Percentiles rank a stretch among this genome's conserved stretches.
Evolutionary conservation across 1,284 basidiomycete genomes (phyloP).

Genomic region (Rhodofomes roseus): DNA sequence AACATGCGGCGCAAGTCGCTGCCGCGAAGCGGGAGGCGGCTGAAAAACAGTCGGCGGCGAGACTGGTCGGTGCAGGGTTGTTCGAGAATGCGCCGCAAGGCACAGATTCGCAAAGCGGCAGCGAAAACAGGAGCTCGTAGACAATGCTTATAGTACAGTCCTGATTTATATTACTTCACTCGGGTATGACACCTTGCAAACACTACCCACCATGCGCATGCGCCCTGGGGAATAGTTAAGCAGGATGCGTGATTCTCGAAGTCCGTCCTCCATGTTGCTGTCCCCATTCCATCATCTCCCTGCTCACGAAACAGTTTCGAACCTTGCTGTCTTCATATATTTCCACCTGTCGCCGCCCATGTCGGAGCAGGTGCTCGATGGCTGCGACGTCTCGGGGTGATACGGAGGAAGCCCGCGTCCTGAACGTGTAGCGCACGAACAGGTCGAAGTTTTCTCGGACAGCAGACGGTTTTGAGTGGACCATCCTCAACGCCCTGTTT

Average conservation of each 20-base stretch:
- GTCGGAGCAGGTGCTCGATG: slow-evolving; percentile 70
- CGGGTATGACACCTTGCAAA: neutral
- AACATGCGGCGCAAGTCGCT: slow-evolving; percentile 19
- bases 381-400: slow-evolving; percentile 60
- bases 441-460: slow-evolving; percentile 62
- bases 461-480: slow-evolving; percentile 55
- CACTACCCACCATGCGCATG: neutral
- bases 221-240: neutral
- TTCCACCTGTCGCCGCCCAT: slow-evolving; percentile 61
- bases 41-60: slow-evolving; percentile 18
- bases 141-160: neutral
- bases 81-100: slow-evolving; percentile 19
- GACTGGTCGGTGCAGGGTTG: slow-evolving; percentile 22
- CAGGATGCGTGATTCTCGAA: neutral
- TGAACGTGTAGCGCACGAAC: slow-evolving; percentile 67
- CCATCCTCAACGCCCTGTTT: slow-evolving; percentile 69
- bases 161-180: neutral
- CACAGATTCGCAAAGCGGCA: neutral
- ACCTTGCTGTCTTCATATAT: slow-evolving; percentile 63
- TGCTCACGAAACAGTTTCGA: slow-evolving; percentile 68
- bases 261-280: slow-evolving; percentile 16
- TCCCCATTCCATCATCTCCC: slow-evolving; percentile 64
- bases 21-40: slow-evolving; percentile 21
- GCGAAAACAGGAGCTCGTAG: slow-evolving; percentile 2
- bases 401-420: slow-evolving; percentile 53